Percentiles rank a stretch among this genome's conserved stretches.
Conservation (phyloP, 148 eudicot species). For the Rhododendron griersonianum region DNA sequence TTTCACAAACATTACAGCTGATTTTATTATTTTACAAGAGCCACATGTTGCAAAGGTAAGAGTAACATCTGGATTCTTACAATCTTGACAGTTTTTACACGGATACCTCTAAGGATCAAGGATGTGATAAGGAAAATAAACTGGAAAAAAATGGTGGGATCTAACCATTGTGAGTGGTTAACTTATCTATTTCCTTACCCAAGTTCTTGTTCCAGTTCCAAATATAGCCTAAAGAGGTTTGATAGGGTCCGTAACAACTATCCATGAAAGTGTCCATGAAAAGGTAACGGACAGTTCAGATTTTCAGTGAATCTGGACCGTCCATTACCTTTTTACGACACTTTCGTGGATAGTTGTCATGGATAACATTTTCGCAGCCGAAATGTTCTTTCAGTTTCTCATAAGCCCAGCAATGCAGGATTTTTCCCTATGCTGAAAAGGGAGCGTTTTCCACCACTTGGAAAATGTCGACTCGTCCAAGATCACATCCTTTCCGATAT, state of each 20-base stretch:
- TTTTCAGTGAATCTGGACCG: too few species aligned
- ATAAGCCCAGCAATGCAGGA: conserved; percentile 43
- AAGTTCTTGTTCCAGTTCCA: not conserved
- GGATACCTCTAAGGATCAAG: not conserved
- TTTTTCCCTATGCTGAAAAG: conserved; percentile 39
- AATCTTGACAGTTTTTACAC: not conserved
- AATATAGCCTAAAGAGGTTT: not conserved
- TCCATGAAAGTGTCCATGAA: too few species aligned
- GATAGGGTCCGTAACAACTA: too few species aligned
- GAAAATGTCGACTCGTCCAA: conserved; percentile 64
- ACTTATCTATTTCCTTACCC: not conserved
- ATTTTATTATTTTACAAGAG: not conserved
- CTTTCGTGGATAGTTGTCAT: too few species aligned
- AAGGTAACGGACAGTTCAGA: too few species aligned
- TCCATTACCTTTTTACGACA: too few species aligned
- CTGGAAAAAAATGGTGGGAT: not conserved
- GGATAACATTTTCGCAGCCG: not conserved
- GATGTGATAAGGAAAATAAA: not conserved
- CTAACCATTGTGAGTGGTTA: not conserved
- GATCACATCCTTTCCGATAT: conserved; percentile 55
- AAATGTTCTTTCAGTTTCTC: not conserved
- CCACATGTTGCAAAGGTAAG: too few species aligned
- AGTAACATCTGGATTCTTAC: not conserved
- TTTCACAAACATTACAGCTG: not conserved
- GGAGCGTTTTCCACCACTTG: conserved; percentile 82